Evolutionary conservation across 2,329 filamentous ascomycete species (phyloP).

Genomic region (Aspergillus sp.): DNA sequence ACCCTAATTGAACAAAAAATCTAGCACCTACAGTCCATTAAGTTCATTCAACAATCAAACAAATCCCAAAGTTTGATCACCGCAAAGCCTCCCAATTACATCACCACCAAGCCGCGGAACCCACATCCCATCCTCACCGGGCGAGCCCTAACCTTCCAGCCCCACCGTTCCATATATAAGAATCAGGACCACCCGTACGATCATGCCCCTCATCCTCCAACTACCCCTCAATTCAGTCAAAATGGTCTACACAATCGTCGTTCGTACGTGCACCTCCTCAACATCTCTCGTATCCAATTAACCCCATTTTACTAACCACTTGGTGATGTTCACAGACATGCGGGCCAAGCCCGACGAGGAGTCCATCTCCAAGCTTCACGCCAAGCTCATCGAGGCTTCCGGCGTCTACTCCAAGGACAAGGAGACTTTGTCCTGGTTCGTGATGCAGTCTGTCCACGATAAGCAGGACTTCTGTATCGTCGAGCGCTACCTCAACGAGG

Average conservation of each 20-base stretch:
- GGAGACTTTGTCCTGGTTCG: conserved; percentile 70
- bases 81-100: not conserved
- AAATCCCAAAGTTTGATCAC: too few relatives aligned
- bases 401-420: conserved; percentile 70
- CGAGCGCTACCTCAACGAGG: conserved; percentile 68
- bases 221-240: not conserved
- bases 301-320: not conserved
- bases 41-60: too few relatives aligned
- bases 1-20: too few relatives aligned
- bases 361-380: conserved; percentile 64
- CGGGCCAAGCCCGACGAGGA: conserved; percentile 67
- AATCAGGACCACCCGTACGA: not conserved
- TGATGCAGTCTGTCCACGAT: conserved; percentile 73
- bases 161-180: not conserved
- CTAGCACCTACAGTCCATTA: too few relatives aligned
- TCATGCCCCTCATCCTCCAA: not conserved
- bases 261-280: conserved; percentile 18
- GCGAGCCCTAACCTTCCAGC: not conserved
- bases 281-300: not conserved
- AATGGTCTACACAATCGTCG: conserved; percentile 33
- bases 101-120: not conserved
- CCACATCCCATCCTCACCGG: not conserved
- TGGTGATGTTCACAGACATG: conserved; percentile 40
- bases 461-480: conserved; percentile 71
- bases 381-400: conserved; percentile 73